Percentiles rank a stretch among this genome's conserved stretches.
Conservation (phyloP, 352 stramenopile species). For the Phytophthora parvispora region DNA sequence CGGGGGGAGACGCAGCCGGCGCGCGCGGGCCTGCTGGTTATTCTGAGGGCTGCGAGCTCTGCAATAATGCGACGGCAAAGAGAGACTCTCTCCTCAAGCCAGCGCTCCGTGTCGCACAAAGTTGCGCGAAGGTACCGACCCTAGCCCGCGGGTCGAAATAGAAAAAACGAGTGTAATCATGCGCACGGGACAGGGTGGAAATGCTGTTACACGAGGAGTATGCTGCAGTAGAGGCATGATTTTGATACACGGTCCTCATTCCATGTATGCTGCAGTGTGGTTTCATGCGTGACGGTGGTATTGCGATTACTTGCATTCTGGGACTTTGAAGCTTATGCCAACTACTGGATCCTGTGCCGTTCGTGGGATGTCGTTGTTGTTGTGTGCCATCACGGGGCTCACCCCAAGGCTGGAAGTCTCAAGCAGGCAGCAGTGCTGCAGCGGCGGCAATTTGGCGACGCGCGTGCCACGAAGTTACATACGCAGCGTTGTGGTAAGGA, state of each 20-base stretch:
- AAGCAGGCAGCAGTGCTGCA: not conserved
- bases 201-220: not conserved
- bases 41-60: not conserved
- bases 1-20: not conserved
- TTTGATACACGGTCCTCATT: too few relatives aligned
- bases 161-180: conserved; percentile 1
- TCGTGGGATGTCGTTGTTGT: not conserved
- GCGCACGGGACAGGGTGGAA: not conserved
- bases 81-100: not conserved
- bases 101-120: not conserved
- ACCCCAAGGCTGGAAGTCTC: too few relatives aligned
- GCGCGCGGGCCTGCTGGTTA: not conserved
- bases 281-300: not conserved
- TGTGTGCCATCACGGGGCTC: not conserved
- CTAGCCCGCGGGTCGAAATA: not conserved
- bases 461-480: not conserved
- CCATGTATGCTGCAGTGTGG: not conserved
- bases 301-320: not conserved
- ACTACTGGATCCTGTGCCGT: not conserved
- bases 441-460: conserved; percentile 21
- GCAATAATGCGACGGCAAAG: not conserved
- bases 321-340: not conserved
- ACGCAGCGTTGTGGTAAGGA: conserved; percentile 19
- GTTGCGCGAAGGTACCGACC: not conserved
- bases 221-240: not conserved